Conservation (phyloP, 2,329 filamentous ascomycete genomes). For the Sclerotinia glacialis region DNA sequence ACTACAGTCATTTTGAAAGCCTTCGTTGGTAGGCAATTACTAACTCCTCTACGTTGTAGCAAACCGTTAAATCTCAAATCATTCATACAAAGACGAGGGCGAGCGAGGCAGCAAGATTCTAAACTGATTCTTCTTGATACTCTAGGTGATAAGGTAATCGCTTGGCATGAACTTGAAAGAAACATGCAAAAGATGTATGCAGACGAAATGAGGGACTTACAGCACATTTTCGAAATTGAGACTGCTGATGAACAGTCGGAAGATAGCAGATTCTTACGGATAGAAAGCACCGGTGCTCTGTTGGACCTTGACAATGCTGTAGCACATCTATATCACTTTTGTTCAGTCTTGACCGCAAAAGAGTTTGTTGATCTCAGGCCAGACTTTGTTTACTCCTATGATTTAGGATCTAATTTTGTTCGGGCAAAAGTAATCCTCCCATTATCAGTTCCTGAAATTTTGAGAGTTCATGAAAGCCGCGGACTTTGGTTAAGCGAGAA, state of each 20-base stretch:
- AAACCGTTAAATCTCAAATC: conserved; percentile 59
- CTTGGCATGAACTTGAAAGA: conserved; percentile 67
- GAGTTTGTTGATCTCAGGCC: conserved; percentile 65
- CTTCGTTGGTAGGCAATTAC: not conserved
- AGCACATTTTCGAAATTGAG: conserved; percentile 31
- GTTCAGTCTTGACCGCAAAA: conserved; percentile 52
- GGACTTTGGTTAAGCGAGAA: conserved; percentile 63
- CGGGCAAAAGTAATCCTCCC: conserved; percentile 69
- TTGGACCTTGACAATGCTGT: conserved; percentile 72
- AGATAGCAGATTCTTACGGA: conserved; percentile 41
- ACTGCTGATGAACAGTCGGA: conserved; percentile 35
- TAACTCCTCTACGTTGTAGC: conserved; percentile 36
- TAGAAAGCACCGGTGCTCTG: conserved; percentile 54
- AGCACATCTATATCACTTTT: conserved; percentile 80
- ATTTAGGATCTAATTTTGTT: conserved; percentile 44
- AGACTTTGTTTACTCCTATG: conserved; percentile 55
- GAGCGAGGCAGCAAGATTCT: conserved; percentile 57
- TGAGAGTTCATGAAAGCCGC: conserved; percentile 54
- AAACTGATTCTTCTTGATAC: conserved; percentile 42
- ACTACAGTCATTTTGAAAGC: not conserved
- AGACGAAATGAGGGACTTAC: conserved; percentile 37
- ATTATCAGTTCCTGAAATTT: conserved; percentile 58
- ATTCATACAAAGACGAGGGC: conserved; percentile 63
- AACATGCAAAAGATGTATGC: conserved; percentile 58
- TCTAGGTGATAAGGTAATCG: conserved; percentile 37